Conservation (phyloP, 1,139 yeast species). For the Suhomyces bribrorum region DNA sequence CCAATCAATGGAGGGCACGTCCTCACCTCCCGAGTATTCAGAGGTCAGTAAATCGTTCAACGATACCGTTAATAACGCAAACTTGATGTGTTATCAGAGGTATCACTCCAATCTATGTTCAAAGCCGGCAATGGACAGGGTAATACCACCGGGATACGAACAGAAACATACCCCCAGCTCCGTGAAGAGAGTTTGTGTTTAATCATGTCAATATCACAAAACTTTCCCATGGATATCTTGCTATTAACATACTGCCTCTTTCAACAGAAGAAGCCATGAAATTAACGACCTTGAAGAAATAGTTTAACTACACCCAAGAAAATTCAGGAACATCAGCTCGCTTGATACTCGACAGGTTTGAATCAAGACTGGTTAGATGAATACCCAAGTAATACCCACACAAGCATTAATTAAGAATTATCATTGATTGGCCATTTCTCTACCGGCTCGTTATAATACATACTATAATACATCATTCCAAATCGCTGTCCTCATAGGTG, state of each 20-base stretch:
- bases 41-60: not conserved
- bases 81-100: not conserved
- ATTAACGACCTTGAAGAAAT: too few relatives aligned
- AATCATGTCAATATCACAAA: too few relatives aligned
- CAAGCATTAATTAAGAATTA: not conserved
- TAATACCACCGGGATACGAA: conserved; percentile 1
- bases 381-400: too few relatives aligned
- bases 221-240: too few relatives aligned
- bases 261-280: too few relatives aligned
- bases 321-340: too few relatives aligned
- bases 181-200: too few relatives aligned
- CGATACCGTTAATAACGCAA: not conserved
- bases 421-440: not conserved
- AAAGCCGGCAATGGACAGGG: not conserved
- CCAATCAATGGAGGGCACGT: conserved; percentile 15
- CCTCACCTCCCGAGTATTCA: conserved; percentile 16
- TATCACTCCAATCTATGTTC: not conserved
- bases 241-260: too few relatives aligned
- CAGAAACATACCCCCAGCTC: not conserved
- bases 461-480: conserved; percentile 15
- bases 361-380: too few relatives aligned
- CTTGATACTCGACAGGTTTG: too few relatives aligned
- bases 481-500: conserved; percentile 47
- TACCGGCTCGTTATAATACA: not conserved
- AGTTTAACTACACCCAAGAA: too few relatives aligned